These are phyloP conservation scores for Penicillium fuscoglaucum DNA, from an alignment of 2,329 filamentous ascomycete genomes.

Conservation along the genomic window DNA sequence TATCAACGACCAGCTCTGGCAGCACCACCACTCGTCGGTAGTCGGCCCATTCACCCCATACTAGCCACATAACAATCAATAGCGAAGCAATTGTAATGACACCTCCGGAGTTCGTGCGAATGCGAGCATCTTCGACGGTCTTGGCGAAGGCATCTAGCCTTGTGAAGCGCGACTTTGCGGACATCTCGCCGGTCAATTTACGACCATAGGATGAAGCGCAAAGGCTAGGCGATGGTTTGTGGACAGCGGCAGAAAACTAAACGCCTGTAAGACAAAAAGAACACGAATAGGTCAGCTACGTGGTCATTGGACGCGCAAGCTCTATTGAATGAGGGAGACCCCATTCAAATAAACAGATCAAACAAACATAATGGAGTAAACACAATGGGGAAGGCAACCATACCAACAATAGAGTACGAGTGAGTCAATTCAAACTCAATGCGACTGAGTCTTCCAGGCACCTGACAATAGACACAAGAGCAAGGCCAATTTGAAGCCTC, in stretches of 20 bases:
- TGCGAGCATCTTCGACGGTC: conserved; percentile 95
- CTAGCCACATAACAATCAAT: conserved; percentile 81
- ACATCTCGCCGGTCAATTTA: conserved; percentile 58
- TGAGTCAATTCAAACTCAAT: conserved; percentile 18
- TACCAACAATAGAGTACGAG: neutral
- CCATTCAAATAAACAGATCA: neutral
- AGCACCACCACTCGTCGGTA: conserved; percentile 83
- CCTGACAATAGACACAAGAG: conserved; percentile 2
- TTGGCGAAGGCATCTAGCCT: conserved; percentile 98
- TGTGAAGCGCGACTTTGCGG: conserved; percentile 89
- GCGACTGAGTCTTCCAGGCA: neutral
- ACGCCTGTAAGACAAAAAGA: conserved; percentile 11
- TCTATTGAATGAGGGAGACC: neutral
- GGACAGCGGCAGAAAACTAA: conserved; percentile 6
- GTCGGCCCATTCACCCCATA: conserved; percentile 94
- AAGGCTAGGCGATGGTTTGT: neutral
- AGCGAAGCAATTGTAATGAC: conserved; percentile 91
- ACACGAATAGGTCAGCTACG: conserved; percentile 19
- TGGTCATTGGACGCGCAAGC: conserved; percentile 18
- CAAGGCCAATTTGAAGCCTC: conserved; percentile 3
- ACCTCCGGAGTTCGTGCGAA: conserved; percentile 92
- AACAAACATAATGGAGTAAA: neutral
- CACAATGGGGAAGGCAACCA: neutral
- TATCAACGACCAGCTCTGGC: conserved; percentile 93
- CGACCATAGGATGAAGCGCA: conserved; percentile 29